A percentile compares a stretch with the other conserved stretches of the same genome.
These are phyloP conservation scores for Periconia sp. DNA, from an alignment of 2,329 filamentous ascomycete species.

Conservation along the genomic window DNA sequence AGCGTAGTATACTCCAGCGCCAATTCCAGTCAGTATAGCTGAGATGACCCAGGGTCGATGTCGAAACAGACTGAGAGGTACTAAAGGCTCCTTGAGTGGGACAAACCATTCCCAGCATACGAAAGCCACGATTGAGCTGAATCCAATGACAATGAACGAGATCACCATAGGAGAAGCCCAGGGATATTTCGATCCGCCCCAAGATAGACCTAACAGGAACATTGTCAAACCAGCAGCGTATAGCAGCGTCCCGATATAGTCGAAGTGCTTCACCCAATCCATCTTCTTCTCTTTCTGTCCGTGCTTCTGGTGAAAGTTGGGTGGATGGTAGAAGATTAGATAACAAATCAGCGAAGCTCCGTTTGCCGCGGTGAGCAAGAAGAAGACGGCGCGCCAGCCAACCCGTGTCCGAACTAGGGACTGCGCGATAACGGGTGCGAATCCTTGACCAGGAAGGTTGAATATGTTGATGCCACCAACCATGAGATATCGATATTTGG, in stretches of 20 bases:
- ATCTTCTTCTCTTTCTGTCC: slow-evolving; percentile 20
- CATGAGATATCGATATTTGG: slow-evolving; percentile 20
- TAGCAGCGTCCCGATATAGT: slow-evolving; percentile 22
- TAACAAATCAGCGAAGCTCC: slow-evolving; percentile 17
- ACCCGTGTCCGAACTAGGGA: slow-evolving; percentile 13
- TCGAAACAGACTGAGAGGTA: neutral
- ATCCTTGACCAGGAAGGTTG: slow-evolving; percentile 13
- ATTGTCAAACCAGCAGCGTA: slow-evolving; percentile 22
- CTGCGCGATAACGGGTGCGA: too few species aligned
- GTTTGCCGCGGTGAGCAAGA: slow-evolving; percentile 19
- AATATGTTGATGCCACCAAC: slow-evolving; percentile 16
- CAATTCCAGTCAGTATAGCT: neutral
- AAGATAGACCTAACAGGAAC: slow-evolving; percentile 25
- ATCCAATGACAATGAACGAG: slow-evolving; percentile 46
- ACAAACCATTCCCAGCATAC: slow-evolving; percentile 39
- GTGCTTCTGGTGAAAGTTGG: slow-evolving; percentile 25
- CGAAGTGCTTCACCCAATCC: slow-evolving; percentile 28
- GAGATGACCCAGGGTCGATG: neutral
- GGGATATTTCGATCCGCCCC: slow-evolving; percentile 14
- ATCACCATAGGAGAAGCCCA: too few species aligned
- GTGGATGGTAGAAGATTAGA: slow-evolving; percentile 31
- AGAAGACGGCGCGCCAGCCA: slow-evolving; percentile 23
- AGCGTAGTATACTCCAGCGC: neutral
- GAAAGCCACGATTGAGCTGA: slow-evolving; percentile 40
- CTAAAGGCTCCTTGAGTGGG: slow-evolving; percentile 17